These are phyloP conservation scores for Amauroascus niger DNA, from an alignment of 2,329 filamentous ascomycete species.

Conservation along the genomic window DNA sequence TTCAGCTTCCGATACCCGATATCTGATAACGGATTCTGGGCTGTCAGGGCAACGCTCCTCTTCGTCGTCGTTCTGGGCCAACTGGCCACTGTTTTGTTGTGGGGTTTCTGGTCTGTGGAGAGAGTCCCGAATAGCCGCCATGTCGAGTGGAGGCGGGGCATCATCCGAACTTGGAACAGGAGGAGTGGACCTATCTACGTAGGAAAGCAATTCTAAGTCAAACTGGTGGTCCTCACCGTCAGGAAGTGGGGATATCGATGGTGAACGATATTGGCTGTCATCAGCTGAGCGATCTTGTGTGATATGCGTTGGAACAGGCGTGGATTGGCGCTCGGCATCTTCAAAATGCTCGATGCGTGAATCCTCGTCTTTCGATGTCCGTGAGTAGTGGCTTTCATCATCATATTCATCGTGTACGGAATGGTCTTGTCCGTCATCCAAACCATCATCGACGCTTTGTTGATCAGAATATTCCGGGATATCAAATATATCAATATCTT, in stretches of 20 bases:
- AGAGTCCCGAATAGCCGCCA: conserved; percentile 30
- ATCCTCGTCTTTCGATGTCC: conserved; percentile 29
- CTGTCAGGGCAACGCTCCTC: conserved; percentile 55
- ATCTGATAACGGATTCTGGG: conserved; percentile 83
- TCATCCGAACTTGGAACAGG: conserved; percentile 19
- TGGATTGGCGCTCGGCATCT: conserved; percentile 25
- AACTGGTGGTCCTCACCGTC: conserved; percentile 31
- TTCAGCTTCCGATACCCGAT: conserved; percentile 48
- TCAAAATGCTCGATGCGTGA: conserved; percentile 16
- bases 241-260: conserved; percentile 41
- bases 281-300: conserved; percentile 18
- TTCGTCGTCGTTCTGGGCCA: conserved; percentile 44
- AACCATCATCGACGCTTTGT: conserved; percentile 31
- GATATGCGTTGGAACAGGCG: conserved; percentile 20
- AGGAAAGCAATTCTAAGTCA: conserved; percentile 45
- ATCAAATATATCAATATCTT: conserved; percentile 52
- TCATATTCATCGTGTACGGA: conserved; percentile 36
- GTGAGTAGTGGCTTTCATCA: conserved; percentile 51
- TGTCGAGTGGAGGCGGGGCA: conserved; percentile 22
- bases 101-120: conserved; percentile 35
- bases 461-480: conserved; percentile 57
- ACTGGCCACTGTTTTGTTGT: conserved; percentile 50
- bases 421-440: conserved; percentile 21
- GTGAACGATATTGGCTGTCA: conserved; percentile 28
- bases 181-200: conserved; percentile 42